Conservation (phyloP, 2,329 filamentous ascomycete species). For the Ceratocystis huliohia region DNA sequence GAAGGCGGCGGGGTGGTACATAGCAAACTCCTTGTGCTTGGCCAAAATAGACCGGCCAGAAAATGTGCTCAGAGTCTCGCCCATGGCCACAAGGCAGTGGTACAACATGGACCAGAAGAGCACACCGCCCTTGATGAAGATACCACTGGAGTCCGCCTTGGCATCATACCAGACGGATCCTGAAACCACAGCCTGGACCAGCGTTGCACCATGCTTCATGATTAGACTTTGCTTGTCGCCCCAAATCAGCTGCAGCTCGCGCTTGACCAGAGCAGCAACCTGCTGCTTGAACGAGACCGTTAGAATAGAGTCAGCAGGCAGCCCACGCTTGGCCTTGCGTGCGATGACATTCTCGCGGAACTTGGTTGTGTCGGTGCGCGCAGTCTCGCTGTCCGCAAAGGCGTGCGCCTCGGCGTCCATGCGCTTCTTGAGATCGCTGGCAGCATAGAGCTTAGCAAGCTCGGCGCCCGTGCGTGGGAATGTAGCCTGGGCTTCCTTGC, state of each 20-base stretch:
- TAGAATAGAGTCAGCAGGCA: constrained; percentile 42
- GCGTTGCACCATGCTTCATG: constrained; percentile 47
- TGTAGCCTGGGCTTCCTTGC: constrained; percentile 28
- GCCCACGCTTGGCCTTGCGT: constrained; percentile 40
- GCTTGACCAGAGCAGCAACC: constrained; percentile 41
- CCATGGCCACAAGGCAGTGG: constrained; percentile 49
- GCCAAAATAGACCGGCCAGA: constrained; percentile 44
- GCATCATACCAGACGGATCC: constrained; percentile 58
- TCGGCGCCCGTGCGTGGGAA: constrained; percentile 36
- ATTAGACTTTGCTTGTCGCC: constrained; percentile 52
- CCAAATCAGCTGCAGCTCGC: constrained; percentile 54
- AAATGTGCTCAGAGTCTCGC: constrained; percentile 53
- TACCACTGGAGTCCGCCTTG: constrained; percentile 41
- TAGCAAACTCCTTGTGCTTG: constrained; percentile 42
- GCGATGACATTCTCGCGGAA: constrained; percentile 41
- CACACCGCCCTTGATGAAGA: constrained; percentile 52
- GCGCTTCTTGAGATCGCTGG: constrained; percentile 35
- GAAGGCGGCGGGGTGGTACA: constrained; percentile 46
- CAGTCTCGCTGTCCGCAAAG: constrained; percentile 40
- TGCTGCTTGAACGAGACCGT: constrained; percentile 44
- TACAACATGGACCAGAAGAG: constrained; percentile 53
- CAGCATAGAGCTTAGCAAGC: constrained; percentile 39
- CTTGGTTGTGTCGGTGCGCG: constrained; percentile 37
- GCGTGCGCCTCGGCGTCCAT: constrained; percentile 43
- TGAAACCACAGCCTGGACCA: constrained; percentile 48